Evolutionary conservation across 148 eudicot genomes (phyloP), one percentile per base, ranked within the genome.

Genomic region (Fagopyrum tataricum): DNA sequence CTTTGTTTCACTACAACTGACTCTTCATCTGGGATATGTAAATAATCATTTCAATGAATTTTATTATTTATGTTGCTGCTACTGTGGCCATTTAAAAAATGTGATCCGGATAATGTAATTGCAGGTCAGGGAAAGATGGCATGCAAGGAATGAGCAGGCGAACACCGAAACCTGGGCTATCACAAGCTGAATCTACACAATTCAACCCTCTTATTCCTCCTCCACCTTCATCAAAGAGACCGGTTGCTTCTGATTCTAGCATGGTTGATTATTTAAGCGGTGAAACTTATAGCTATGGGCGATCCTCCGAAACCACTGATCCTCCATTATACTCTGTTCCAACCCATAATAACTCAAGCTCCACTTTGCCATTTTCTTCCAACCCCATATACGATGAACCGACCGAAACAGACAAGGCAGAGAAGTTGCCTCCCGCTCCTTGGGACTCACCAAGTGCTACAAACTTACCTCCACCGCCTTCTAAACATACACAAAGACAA

Each of bases 391-490:
- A 82, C 11, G 82, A 84, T 71, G 88, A 89, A 42, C 76, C 75
- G 15, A 76, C 77, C 68, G 82, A 67, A 44, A 17, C 49, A 40
- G 72, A 56, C 74, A 87, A 83, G 75, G 75, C 89, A 42, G 90
- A 85, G 49, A 71, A 67, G 7, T 77, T 80, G 49, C 87, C 92
- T 23, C 73, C 83, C 23, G 87, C 88, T 72, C 93, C 93, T 62
- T 81, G 87, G 89, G 91, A 85, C 72, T 73, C 80, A 72, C 84
- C 83, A 0, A 44, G 89, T 37, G 78, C 94, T 18, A 77, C 48
- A n/a, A 59, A 14, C 44, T 47, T 91, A 68, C 98, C 98, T 10
- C 97, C 98, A 49, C 98, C 97, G 3, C 97, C 98, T 20, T 78
- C 91, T 13, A 83, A 84, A 76, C 66, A 89, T 73, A 80, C 81